These are phyloP conservation scores for Xylaria venustula DNA, from an alignment of 495 filamentous ascomycete species.

Conservation along the genomic window DNA sequence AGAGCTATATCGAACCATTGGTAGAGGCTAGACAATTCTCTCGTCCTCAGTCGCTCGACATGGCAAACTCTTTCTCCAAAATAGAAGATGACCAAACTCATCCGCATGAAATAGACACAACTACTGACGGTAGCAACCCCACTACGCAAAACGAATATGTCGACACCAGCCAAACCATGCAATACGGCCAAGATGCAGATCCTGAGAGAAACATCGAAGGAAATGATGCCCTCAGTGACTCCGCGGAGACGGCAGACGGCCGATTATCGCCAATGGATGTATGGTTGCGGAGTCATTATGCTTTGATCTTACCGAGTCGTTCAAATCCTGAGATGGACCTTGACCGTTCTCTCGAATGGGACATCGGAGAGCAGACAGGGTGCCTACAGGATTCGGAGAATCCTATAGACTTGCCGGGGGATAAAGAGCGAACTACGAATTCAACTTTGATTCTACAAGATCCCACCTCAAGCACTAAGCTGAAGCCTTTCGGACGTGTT, in stretches of 20 bases:
- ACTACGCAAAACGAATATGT: constrained; percentile 7
- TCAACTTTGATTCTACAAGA: neutral
- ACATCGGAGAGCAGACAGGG: neutral
- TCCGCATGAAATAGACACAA: neutral
- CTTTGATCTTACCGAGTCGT: constrained; percentile 27
- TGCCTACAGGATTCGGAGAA: neutral
- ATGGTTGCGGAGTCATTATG: constrained; percentile 41
- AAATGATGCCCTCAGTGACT: constrained; percentile 15
- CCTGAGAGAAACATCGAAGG: neutral
- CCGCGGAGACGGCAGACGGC: constrained; percentile 14
- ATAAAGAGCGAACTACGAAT: neutral
- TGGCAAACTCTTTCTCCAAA: neutral
- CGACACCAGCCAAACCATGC: constrained; percentile 7
- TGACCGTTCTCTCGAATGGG: constrained; percentile 17
- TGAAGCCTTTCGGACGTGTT: neutral
- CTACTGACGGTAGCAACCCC: neutral
- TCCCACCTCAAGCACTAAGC: neutral
- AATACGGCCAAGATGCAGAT: neutral
- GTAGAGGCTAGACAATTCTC: constrained; percentile 2
- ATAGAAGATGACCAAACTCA: constrained; percentile 3
- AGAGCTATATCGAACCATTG: constrained; percentile 20
- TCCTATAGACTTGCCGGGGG: neutral
- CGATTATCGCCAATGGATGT: constrained; percentile 37
- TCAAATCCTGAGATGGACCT: constrained; percentile 26
- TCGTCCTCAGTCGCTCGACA: constrained; percentile 1